Evolutionary conservation across 1,139 yeast genomes (phyloP).

Genomic region (Scheffersomyces parashehatae): DNA sequence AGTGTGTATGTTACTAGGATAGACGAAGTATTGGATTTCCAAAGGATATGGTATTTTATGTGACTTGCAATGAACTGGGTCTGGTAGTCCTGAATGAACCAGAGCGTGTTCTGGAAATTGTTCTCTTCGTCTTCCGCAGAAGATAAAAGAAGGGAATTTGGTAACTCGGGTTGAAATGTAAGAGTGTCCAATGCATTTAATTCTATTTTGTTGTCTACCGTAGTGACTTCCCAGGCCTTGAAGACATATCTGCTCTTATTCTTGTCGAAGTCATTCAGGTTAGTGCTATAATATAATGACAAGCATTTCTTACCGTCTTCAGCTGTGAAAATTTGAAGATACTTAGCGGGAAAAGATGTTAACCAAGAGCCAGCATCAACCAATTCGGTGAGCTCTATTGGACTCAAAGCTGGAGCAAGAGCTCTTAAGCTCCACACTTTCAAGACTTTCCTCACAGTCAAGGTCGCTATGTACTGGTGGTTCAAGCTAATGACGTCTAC

Average conservation of each 20-base stretch:
- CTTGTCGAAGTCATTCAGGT: conserved; percentile 6
- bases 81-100: conserved; percentile 49
- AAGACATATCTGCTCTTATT: conserved; percentile 24
- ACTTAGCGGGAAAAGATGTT: conserved; percentile 31
- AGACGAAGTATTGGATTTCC: conserved; percentile 67
- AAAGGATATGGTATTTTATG: conserved; percentile 39
- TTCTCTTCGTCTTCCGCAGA: conserved; percentile 3
- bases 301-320: conserved; percentile 13
- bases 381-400: conserved; percentile 16
- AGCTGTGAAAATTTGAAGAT: conserved; percentile 21
- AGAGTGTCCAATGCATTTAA: conserved; percentile 29
- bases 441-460: conserved; percentile 51
- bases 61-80: conserved; percentile 26
- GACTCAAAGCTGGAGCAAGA: conserved; percentile 24
- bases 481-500: conserved; percentile 28
- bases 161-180: conserved; percentile 27
- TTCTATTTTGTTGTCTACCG: conserved; percentile 16
- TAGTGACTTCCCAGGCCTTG: conserved; percentile 22
- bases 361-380: conserved; percentile 27
- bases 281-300: conserved; percentile 15
- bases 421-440: conserved; percentile 56
- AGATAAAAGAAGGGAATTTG: conserved; percentile 13
- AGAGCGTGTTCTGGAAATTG: conserved; percentile 23
- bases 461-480: conserved; percentile 10
- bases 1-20: conserved; percentile 26